A percentile compares a stretch with the other conserved stretches of the same genome.
Conservation (phyloP, 169 alveolate species). For the Plasmodium yoelii region DNA sequence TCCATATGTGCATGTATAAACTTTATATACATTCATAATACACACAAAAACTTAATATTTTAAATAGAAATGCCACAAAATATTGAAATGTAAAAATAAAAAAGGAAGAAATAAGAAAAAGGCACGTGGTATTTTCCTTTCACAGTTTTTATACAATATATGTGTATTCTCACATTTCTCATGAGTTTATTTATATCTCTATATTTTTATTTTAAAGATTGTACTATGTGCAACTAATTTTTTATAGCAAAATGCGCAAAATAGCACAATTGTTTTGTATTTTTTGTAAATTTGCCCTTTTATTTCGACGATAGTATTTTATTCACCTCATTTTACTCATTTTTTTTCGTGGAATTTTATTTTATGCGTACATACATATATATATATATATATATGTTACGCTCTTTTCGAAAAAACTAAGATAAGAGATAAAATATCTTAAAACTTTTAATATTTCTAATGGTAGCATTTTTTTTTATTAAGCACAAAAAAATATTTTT, state of each 20-base stretch:
- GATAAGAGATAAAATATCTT: constrained; percentile 25
- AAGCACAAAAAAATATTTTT: background rate
- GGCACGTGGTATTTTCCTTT: too few relatives aligned
- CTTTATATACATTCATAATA: background rate
- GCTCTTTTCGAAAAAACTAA: constrained; percentile 25
- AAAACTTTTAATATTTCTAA: constrained; percentile 20
- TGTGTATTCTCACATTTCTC: too few relatives aligned
- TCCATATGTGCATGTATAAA: background rate
- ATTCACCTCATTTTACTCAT: background rate
- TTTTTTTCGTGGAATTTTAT: constrained; percentile 16
- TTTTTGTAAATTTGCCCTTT: background rate
- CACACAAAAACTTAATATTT: background rate
- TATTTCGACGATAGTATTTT: background rate
- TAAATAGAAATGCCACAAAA: background rate
- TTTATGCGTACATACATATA: background rate
- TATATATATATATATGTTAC: background rate
- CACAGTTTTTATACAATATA: too few relatives aligned
- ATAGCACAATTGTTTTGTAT: background rate
- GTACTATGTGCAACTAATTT: too few relatives aligned
- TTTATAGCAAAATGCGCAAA: background rate
- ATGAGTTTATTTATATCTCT: too few relatives aligned
- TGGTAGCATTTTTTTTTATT: constrained; percentile 3
- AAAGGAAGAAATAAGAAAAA: background rate
- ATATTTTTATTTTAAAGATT: too few relatives aligned
- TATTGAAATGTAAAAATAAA: background rate